Percentiles rank a stretch among this genome's conserved stretches.
These are phyloP conservation scores for Sclerotinia subarctica DNA, from an alignment of 2,329 filamentous ascomycete genomes.

Conservation along the genomic window DNA sequence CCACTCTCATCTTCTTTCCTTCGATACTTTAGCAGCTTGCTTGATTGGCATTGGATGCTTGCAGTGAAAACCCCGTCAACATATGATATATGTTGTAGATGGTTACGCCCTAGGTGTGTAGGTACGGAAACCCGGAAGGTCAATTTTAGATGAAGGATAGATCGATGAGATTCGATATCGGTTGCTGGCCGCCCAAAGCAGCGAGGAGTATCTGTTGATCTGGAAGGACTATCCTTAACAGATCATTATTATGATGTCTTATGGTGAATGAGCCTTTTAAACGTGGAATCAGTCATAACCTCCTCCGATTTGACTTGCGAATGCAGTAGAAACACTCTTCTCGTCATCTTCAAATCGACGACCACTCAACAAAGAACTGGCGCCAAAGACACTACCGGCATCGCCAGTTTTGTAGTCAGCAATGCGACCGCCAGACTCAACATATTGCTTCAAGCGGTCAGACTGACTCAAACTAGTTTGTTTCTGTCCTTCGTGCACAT, in stretches of 20 bases:
- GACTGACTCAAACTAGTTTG: conserved; percentile 73
- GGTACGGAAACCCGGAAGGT: conserved; percentile 8
- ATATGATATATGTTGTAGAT: conserved; percentile 14
- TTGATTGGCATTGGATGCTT: conserved; percentile 9
- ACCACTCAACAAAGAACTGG: conserved; percentile 47
- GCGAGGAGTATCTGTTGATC: conserved; percentile 20
- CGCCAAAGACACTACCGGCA: conserved; percentile 63
- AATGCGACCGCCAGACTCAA: conserved; percentile 76
- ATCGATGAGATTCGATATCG: conserved; percentile 23
- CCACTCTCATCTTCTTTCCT: conserved; percentile 15
- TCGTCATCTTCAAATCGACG: conserved; percentile 78
- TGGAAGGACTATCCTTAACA: conserved; percentile 16
- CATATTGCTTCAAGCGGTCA: conserved; percentile 90
- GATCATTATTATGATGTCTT: conserved; percentile 15
- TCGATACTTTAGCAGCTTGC: conserved; percentile 8
- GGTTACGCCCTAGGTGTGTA: background rate
- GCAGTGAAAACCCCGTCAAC: conserved; percentile 12
- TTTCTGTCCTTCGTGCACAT: conserved; percentile 73
- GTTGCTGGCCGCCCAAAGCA: conserved; percentile 18
- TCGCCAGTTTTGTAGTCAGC: conserved; percentile 53
- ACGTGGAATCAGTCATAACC: conserved; percentile 39
- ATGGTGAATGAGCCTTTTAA: conserved; percentile 16
- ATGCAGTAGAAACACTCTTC: conserved; percentile 92
- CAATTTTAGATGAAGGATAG: conserved; percentile 16
- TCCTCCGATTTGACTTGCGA: conserved; percentile 84